Evolutionary conservation across 1,139 yeast genomes (phyloP).

Genomic region (Meyerozyma smithsonii): DNA sequence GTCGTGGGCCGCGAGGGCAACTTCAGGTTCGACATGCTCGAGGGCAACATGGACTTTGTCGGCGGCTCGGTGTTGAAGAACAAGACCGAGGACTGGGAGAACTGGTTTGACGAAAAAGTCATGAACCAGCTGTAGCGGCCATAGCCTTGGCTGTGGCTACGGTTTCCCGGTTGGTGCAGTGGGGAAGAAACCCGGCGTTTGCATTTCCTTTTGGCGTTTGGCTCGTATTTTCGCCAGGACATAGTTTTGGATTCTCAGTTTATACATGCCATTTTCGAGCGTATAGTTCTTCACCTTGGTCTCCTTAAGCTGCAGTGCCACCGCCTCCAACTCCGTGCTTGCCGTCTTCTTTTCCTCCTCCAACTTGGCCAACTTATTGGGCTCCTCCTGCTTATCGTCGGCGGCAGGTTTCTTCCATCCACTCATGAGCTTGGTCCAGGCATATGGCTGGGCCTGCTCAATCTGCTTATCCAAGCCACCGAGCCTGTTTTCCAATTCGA

Average conservation of each 20-base stretch:
- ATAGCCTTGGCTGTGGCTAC: no score
- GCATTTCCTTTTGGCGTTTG: constrained; percentile 36
- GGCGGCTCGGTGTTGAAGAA: constrained; percentile 65
- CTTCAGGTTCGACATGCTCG: constrained; percentile 62
- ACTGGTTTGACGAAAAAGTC: constrained; percentile 75
- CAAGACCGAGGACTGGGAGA: constrained; percentile 56
- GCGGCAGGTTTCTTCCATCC: constrained; percentile 14
- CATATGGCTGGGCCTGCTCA: constrained; percentile 27
- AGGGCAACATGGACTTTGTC: constrained; percentile 66
- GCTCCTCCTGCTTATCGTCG: constrained; percentile 13
- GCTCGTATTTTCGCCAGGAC: constrained; percentile 34
- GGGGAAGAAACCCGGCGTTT: constrained; percentile 50
- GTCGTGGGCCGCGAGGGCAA: constrained; percentile 36
- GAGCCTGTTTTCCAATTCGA: constrained; percentile 37
- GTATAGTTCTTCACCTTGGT: constrained; percentile 35
- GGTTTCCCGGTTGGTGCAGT: constrained; percentile 37
- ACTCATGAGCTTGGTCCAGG: constrained; percentile 25
- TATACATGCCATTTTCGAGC: constrained; percentile 50
- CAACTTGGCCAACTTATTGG: constrained; percentile 11
- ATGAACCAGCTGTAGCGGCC: constrained; percentile 35
- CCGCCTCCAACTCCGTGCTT: constrained; percentile 20
- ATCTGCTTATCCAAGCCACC: constrained; percentile 23
- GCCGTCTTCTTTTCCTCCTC: constrained; percentile 9
- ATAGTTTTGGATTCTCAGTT: constrained; percentile 43
- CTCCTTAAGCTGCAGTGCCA: not conserved